phyloP scores from a whole-genome alignment of 108 stramenopile genomes.

The Parietichytrium sp. region DNA sequence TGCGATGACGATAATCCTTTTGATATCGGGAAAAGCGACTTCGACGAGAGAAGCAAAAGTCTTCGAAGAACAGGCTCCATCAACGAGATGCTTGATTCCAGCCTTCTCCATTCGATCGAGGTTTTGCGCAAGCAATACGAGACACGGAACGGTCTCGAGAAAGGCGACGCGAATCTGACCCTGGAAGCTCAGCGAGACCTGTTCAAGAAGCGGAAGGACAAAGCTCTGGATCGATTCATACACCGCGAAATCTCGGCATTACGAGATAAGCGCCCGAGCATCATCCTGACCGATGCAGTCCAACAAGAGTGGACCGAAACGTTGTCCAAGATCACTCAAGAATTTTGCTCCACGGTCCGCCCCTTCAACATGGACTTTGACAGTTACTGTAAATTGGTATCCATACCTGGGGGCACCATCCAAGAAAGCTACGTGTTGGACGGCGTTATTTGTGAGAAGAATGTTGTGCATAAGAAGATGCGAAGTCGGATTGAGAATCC shows the following conservation, averaged over 20 bases:
- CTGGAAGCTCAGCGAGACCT: neutral
- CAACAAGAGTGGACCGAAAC: neutral
- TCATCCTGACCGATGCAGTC: conserved; percentile 2
- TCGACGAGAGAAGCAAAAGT: too few relatives aligned
- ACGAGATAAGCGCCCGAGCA: neutral
- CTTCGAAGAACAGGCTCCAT: too few relatives aligned
- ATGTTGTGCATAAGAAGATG: neutral
- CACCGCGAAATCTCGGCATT: neutral
- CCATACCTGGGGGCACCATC: conserved; percentile 19
- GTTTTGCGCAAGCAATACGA: neutral
- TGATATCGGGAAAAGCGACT: too few relatives aligned
- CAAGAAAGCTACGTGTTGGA: neutral
- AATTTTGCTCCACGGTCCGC: conserved; percentile 7
- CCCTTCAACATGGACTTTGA: conserved; percentile 38
- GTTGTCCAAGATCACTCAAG: neutral
- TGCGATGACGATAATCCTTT: too few relatives aligned
- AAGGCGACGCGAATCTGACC: neutral
- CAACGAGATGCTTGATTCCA: too few relatives aligned
- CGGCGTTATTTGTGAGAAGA: neutral
- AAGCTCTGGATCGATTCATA: neutral
- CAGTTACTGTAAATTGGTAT: conserved; percentile 25
- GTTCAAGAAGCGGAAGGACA: neutral
- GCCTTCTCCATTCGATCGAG: neutral
- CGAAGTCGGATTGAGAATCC: neutral
- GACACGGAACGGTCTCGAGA: neutral